Base-by-base conservation (phyloP, 352 stramenopile genomes). In the Globisporangium nagaii region DNA sequence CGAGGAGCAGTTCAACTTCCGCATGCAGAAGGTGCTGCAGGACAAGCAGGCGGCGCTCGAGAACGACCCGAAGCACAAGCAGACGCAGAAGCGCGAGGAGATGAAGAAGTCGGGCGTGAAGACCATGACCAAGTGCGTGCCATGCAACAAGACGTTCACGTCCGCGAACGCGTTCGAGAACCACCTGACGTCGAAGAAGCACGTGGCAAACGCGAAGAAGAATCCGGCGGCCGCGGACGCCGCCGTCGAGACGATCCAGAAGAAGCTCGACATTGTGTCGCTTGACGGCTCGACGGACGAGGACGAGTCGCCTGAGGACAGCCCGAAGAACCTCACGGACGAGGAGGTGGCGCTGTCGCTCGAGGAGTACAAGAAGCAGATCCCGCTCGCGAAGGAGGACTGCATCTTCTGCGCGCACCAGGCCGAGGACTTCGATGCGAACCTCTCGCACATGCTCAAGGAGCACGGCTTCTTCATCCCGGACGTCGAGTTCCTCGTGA, bases 381-480 rank as follows among this genome's bases (percentile, higher is more conserved):
- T 92, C 8, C 75, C 80, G 24, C 66, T 95, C 10, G 72, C 73
- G 41, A 88, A 90, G 43, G 68, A 84, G 28, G 80, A 95, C 66
- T 95, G 84, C 59, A 92, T 95, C 50, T 95, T 95, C 56, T 95
- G 84, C 57, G 40, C 68, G 43, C 63, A 89, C 50, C 66, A 68
- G 46, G 80, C 79, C 2, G 64, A 56, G 3, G 73, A 88, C 45
- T 76, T 95, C 39, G 77, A 92, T 45, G 51, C 75, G 32, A 88
- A 70, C 34, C 60, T 98, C 40, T 59, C 73, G 30, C 91, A 97
- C 65, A 98, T 98, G 93, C 71, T 93, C 32, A 88, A 90, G 51
- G 84, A 88, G 42, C 96, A 98, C 70, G 94, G 90, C 25, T 98
- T 98, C 67, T 98, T 96, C 70, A 78, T 99, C 36, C 96, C 96